Evolutionary conservation across 192 early-diverging fungal genomes (phyloP), one percentile per base, ranked within the genome.

Genomic region (Rhizoclosmatium globosum): DNA sequence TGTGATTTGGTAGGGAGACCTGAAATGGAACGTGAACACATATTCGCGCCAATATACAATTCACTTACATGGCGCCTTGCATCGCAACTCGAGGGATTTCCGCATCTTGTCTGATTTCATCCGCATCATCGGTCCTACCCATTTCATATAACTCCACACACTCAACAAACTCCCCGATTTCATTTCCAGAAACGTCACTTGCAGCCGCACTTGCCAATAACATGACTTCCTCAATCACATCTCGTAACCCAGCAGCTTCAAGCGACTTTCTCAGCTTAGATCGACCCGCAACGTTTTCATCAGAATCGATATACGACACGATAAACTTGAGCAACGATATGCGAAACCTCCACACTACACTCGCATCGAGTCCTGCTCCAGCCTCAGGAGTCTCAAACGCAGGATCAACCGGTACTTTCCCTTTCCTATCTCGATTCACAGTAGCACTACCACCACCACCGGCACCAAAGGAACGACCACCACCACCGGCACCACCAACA

Each of bases 131-230:
- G 2, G 65, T 59, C 2, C 77, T 59, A 41, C 79, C 83, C 2
- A 81, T 82, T 46, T 82, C 82, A 79, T 80, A 87, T 21, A 79
- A 68, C 15, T 82, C 72, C 2, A 85, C 42, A 41, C 68, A 65
- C 46, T 82, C 78, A 9, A 64, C 6, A n/a, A 87, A 46, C 6
- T 77, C 74, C 2, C 70, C 72, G 4, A 69, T 47, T 44, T 77
- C 71, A 4, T 79, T 77, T 53, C 13, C 67, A 47, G 67, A 42
- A 7, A 23, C 67, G 19, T 47, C 4, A 0, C 4, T 11, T 15
- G n/a, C 13, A n/a, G 45, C 11, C 4, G 31, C 21, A 6, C 45
- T 21, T 9, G 67, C 67, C 13, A 15, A 43, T 9, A 13, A 4
- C 9, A 9, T 6, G 9, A 68, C 21, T 44, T 11, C 31, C 19